Percentiles rank a stretch among this genome's conserved stretches.
phyloP scores from a whole-genome alignment of 129 eudicot species.

The Dittrichia graveolens region DNA sequence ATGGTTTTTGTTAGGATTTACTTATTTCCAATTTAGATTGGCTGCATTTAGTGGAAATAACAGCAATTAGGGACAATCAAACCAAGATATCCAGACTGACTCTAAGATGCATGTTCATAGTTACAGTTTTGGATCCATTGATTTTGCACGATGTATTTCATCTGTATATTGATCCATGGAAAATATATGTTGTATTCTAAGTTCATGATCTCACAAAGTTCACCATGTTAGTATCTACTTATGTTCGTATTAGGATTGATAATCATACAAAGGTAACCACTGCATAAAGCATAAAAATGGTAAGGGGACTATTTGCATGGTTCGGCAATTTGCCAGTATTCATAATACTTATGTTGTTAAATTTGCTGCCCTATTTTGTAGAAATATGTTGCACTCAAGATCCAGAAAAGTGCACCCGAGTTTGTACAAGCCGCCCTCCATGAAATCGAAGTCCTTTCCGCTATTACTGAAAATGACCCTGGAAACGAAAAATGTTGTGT shows the following conservation, averaged over 20 bases:
- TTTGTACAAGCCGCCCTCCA: conserved; percentile 91
- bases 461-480: conserved; percentile 76
- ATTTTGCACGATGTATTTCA: background rate
- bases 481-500: conserved; percentile 62
- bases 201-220: conserved; percentile 1
- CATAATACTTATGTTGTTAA: conserved; percentile 22
- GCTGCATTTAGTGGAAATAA: conserved; percentile 5
- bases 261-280: conserved; percentile 5
- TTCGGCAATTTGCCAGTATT: background rate
- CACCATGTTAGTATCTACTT: conserved; percentile 8
- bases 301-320: background rate
- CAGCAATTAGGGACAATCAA: no score
- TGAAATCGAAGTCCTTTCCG: conserved; percentile 85
- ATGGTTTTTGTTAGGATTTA: background rate
- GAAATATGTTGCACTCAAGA: conserved; percentile 87
- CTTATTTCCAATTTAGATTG: background rate
- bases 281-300: background rate
- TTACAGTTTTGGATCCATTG: background rate
- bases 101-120: background rate
- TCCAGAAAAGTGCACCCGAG: conserved; percentile 97
- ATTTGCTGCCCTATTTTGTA: conserved; percentile 37
- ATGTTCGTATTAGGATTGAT: conserved; percentile 4
- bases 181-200: background rate
- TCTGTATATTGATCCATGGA: background rate
- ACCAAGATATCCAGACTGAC: no score